phyloP scores from a whole-genome alignment of 768 basidiomycete genomes.

The Cystobasidiopsis lactophilus region DNA sequence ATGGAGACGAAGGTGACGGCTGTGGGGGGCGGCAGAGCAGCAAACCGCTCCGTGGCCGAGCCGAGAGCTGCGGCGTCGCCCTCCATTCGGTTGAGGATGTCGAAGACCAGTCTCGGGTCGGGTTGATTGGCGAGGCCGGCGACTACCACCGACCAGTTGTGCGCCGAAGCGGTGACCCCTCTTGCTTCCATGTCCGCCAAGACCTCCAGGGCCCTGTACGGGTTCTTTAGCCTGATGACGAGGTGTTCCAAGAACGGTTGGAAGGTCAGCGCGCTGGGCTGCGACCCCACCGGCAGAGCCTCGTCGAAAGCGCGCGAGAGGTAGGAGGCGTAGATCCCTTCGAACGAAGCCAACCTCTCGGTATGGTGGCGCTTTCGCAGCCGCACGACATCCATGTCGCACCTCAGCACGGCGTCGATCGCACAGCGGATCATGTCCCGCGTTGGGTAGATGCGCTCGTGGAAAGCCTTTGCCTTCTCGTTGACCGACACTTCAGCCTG shows the following conservation, averaged over 20 bases:
- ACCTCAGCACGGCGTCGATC: no score
- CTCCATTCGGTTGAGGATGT: slow-evolving; percentile 3
- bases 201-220: background rate
- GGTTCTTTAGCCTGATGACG: background rate
- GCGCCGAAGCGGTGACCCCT: background rate
- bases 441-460: no score
- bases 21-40: background rate
- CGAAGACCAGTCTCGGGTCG: background rate
- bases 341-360: no score
- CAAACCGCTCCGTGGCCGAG: background rate
- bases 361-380: no score
- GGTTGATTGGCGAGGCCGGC: background rate
- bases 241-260: background rate
- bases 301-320: no score
- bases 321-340: no score
- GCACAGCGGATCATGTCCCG: no score
- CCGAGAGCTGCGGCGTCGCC: background rate
- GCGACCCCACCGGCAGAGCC: background rate
- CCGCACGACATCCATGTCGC: no score
- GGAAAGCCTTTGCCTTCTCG: no score
- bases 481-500: no score
- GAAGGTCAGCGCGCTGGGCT: background rate
- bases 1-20: slow-evolving; percentile 3
- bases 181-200: slow-evolving; percentile 4
- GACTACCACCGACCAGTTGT: slow-evolving; percentile 5